Percentiles rank a stretch among this genome's conserved stretches.
Conservation (phyloP, 768 basidiomycete species). For the Suillus subalutaceus region DNA sequence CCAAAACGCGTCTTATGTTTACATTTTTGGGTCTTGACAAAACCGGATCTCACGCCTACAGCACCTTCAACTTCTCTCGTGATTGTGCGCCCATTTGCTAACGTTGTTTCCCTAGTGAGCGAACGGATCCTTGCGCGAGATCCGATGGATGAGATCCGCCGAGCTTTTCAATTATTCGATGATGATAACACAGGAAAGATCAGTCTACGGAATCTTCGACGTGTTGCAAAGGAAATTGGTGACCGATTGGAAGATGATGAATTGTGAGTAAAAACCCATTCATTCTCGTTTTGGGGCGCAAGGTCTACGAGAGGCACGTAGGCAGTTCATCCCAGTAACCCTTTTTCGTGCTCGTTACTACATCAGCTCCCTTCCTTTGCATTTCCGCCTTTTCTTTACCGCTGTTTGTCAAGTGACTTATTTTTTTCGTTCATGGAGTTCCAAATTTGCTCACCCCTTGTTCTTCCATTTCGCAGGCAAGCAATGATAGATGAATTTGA, state of each 20-base stretch:
- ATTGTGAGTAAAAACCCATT: conserved; percentile 63
- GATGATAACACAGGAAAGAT: conserved; percentile 97
- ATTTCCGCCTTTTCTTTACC: conserved; percentile 28
- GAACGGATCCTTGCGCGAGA: conserved; percentile 92
- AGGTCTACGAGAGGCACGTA: conserved; percentile 21
- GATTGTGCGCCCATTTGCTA: conserved; percentile 14
- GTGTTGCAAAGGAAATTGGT: conserved; percentile 96
- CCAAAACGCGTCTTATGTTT: neutral
- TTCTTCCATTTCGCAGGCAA: conserved; percentile 62
- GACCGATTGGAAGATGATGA: conserved; percentile 96
- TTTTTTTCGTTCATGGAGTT: conserved; percentile 17
- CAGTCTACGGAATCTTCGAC: conserved; percentile 82
- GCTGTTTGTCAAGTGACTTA: conserved; percentile 23
- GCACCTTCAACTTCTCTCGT: conserved; percentile 1
- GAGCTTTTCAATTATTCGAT: conserved; percentile 96
- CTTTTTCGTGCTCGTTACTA: conserved; percentile 29
- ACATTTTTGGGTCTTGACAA: neutral
- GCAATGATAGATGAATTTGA: conserved; percentile 99
- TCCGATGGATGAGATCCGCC: conserved; percentile 93
- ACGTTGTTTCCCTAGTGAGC: conserved; percentile 67
- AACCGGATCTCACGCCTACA: neutral
- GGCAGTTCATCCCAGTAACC: conserved; percentile 30
- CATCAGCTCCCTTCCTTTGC: conserved; percentile 21
- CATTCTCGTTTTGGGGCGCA: conserved; percentile 20
- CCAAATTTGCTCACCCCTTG: conserved; percentile 34